Conservation (phyloP, 1,284 basidiomycete species). For the Trametes polyzona region DNA sequence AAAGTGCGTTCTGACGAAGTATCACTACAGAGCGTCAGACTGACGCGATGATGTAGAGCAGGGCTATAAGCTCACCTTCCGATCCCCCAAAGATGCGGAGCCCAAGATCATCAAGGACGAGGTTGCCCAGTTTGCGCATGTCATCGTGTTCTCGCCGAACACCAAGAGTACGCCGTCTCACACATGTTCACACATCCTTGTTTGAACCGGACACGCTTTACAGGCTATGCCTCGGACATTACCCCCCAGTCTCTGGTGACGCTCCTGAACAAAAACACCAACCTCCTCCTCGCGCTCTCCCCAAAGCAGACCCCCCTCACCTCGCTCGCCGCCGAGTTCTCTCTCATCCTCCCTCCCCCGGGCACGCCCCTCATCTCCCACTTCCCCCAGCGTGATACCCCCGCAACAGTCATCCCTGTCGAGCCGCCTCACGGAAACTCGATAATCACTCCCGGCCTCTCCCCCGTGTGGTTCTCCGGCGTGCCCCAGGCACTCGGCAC, state of each 20-base stretch:
- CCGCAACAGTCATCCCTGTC: constrained; percentile 64
- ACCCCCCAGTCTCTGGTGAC: constrained; percentile 83
- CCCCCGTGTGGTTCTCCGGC: constrained; percentile 79
- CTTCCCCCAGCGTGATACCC: constrained; percentile 67
- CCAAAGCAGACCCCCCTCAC: constrained; percentile 71
- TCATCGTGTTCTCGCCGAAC: constrained; percentile 83
- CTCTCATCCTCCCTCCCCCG: constrained; percentile 74
- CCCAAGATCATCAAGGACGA: constrained; percentile 74
- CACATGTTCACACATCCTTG: background rate
- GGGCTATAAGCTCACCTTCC: constrained; percentile 85
- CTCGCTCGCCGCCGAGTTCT: constrained; percentile 78
- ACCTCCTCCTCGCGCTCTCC: constrained; percentile 85
- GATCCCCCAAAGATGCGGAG: constrained; percentile 71
- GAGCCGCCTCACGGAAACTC: constrained; percentile 40
- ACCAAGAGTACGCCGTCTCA: constrained; percentile 66
- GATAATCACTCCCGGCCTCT: constrained; percentile 50
- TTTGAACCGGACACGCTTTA: background rate
- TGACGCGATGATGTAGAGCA: constrained; percentile 48
- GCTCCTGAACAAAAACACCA: constrained; percentile 75
- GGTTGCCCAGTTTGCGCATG: constrained; percentile 77
- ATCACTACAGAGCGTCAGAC: background rate
- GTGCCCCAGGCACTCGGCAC: constrained; percentile 73
- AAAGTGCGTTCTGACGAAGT: constrained; percentile 54
- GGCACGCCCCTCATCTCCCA: constrained; percentile 75
- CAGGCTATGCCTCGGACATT: constrained; percentile 78